Conservation (phyloP, 345 rosid species). For the Dimocarpus longan region DNA sequence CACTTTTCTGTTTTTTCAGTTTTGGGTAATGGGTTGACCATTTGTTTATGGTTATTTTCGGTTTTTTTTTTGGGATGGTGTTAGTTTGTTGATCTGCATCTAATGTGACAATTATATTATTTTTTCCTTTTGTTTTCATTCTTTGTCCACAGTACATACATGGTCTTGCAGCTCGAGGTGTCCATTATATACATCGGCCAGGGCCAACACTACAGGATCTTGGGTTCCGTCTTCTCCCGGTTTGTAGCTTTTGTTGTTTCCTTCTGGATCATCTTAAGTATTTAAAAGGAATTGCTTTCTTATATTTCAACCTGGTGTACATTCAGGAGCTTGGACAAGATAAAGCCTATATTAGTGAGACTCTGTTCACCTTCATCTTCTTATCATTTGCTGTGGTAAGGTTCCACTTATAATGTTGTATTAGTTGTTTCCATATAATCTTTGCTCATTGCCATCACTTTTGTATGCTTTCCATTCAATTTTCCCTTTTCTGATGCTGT, state of each 20-base stretch:
- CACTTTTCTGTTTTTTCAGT: too few species aligned
- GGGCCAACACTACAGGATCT: slow-evolving; percentile 87
- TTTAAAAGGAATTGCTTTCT: slow-evolving; percentile 5
- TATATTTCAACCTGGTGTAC: slow-evolving; percentile 20
- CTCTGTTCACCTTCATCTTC: slow-evolving; percentile 67
- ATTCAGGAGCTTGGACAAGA: slow-evolving; percentile 93
- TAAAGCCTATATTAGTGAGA: slow-evolving; percentile 89
- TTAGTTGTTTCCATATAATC: not conserved
- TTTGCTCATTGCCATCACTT: not conserved
- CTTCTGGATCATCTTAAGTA: not conserved
- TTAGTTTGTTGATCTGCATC: not conserved
- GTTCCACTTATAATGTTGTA: slow-evolving; percentile 17
- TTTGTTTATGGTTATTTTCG: not conserved
- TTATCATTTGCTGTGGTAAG: slow-evolving; percentile 77
- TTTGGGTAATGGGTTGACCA: not conserved
- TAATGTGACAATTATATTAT: not conserved
- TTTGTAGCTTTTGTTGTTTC: slow-evolving; percentile 35
- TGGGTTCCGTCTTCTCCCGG: slow-evolving; percentile 91
- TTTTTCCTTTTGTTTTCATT: not conserved
- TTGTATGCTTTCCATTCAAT: slow-evolving; percentile 9
- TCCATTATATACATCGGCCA: slow-evolving; percentile 88
- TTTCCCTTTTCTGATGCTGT: not conserved
- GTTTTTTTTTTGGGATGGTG: not conserved
- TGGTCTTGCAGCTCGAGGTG: slow-evolving; percentile 92
- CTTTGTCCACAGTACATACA: slow-evolving; percentile 72